Base-by-base conservation (phyloP, 2,329 filamentous ascomycete genomes). In the Graphilbum fragrans region DNA sequence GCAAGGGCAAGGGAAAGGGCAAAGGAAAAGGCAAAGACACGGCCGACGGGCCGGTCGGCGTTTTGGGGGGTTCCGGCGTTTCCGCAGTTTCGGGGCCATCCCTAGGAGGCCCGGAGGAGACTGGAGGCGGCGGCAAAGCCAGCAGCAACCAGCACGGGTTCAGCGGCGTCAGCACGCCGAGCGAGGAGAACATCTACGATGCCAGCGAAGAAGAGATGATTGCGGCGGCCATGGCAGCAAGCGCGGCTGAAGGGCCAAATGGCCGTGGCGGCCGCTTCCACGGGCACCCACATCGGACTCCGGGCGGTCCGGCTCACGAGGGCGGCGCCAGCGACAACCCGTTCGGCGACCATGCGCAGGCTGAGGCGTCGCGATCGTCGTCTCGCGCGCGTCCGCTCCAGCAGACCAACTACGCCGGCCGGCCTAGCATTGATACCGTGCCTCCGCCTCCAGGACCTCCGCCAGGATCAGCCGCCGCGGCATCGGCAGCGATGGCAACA, bases 1-100 rank as follows among this genome's bases (percentile, higher is more conserved):
- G 39, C 14, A 44, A 14, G 29, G 37, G 48, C 37, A 58, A 58
- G 39, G 55, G 55, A 20, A 57, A 55, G 36, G 52, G 41, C 12
- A 44, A 31, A 16, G 29, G 4, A 10, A 44, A 31, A 16, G 29
- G 4, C 7, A 31, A 31, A 16, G 29, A 31, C 29, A 31, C 29
- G 29, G 29, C 12, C 29, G n/a, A n/a, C n/a, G n/a, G n/a, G n/a
- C n/a, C n/a, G n/a, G n/a, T n/a, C n/a, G n/a, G n/a, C n/a, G n/a
- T n/a, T n/a, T n/a, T n/a, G n/a, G n/a, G n/a, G n/a, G n/a, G n/a
- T n/a, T n/a, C n/a, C n/a, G n/a, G n/a, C n/a, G n/a, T n/a, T n/a
- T n/a, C n/a, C n/a, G n/a, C n/a, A n/a, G n/a, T n/a, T n/a, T n/a
- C n/a, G n/a, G n/a, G n/a, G n/a, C n/a, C n/a, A n/a, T n/a, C n/a